Evolutionary conservation across 805 yeast species (phyloP).

Genomic region (Saturnispora mendoncae): DNA sequence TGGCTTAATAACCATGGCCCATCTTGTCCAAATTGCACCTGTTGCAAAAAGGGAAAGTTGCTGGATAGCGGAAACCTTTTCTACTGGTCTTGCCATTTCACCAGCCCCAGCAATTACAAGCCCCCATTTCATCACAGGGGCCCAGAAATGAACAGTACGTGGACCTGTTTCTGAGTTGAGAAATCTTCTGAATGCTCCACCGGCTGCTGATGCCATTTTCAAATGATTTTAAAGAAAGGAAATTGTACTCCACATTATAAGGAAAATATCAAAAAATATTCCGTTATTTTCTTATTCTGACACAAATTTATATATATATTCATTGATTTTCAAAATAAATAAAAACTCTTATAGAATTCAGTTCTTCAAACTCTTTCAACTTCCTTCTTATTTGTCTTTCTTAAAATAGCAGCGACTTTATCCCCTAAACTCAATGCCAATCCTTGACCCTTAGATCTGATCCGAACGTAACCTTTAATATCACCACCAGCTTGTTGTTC

Average conservation of each 20-base stretch:
- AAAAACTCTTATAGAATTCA: too few relatives aligned
- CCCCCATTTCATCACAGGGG: slow-evolving; percentile 70
- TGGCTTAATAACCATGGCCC: slow-evolving; percentile 92
- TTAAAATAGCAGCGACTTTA: slow-evolving; percentile 76
- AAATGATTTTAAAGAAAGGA: too few relatives aligned
- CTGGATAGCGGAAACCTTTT: slow-evolving; percentile 82
- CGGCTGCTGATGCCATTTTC: slow-evolving; percentile 8
- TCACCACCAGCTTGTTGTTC: slow-evolving; percentile 71
- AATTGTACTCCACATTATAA: neutral
- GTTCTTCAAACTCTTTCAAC: slow-evolving; percentile 6
- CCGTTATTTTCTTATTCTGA: too few relatives aligned
- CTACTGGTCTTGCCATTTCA: slow-evolving; percentile 86
- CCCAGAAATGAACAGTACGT: slow-evolving; percentile 95
- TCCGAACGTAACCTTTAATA: slow-evolving; percentile 88
- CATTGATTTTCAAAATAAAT: too few relatives aligned
- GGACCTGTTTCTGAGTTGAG: slow-evolving; percentile 91
- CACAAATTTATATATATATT: too few relatives aligned
- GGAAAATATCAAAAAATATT: slow-evolving; percentile 5
- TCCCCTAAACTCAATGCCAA: slow-evolving; percentile 92
- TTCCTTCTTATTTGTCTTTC: slow-evolving; percentile 34
- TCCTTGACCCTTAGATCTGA: slow-evolving; percentile 96
- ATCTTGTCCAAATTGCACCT: slow-evolving; percentile 95
- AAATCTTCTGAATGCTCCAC: slow-evolving; percentile 52
- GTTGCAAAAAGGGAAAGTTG: slow-evolving; percentile 82
- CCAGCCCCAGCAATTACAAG: slow-evolving; percentile 85